Evolutionary conservation across 2,329 filamentous ascomycete species (phyloP).

Genomic region (Colletotrichum sp.): DNA sequence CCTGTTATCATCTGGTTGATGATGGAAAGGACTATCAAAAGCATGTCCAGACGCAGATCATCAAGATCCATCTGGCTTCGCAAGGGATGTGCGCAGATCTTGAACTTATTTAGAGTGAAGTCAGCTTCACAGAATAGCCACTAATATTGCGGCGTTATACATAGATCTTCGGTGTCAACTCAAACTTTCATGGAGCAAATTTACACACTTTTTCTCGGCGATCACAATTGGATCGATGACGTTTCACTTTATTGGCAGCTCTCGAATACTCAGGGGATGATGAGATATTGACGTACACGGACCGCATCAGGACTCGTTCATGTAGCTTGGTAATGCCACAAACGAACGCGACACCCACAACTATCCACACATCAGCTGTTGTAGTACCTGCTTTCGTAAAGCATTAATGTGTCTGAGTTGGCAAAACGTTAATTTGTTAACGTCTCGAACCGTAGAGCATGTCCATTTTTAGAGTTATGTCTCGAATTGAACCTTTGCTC

Average conservation of each 20-base stretch:
- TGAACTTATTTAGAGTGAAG: neutral
- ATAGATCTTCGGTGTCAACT: neutral
- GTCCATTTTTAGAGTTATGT: neutral
- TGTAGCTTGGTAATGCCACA: neutral
- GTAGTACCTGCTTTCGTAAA: neutral
- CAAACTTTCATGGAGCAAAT: neutral
- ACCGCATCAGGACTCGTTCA: neutral
- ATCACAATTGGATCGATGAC: neutral
- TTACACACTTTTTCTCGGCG: neutral
- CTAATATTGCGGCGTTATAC: neutral
- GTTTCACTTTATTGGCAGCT: neutral
- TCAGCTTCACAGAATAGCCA: neutral
- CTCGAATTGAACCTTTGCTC: neutral
- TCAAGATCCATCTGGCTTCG: neutral
- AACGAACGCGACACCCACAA: neutral
- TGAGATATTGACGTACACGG: neutral
- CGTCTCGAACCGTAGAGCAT: neutral
- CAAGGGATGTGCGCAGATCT: neutral
- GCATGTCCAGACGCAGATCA: neutral
- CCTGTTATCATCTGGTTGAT: neutral
- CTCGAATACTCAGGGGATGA: neutral
- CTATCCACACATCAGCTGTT: neutral
- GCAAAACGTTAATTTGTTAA: neutral
- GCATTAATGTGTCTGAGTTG: neutral
- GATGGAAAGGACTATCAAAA: neutral